These are phyloP conservation scores for Aspergillus carlsbadensis DNA, from an alignment of 495 filamentous ascomycete genomes.

Conservation along the genomic window DNA sequence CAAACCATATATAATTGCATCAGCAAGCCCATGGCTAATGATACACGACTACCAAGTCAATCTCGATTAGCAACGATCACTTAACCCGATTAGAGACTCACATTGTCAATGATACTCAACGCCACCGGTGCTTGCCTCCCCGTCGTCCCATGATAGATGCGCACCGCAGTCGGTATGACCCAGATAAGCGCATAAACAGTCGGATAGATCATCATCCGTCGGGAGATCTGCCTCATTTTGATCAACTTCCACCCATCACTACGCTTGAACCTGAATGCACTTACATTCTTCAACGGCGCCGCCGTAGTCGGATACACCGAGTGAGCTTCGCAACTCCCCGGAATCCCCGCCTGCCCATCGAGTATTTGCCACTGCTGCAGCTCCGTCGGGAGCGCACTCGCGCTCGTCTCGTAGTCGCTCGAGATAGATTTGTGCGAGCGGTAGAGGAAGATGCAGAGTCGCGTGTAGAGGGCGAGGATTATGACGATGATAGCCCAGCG, in stretches of 20 bases:
- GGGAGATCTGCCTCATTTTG: slow-evolving; percentile 8
- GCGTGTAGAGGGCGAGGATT: slow-evolving; percentile 9
- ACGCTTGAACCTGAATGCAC: too few relatives aligned
- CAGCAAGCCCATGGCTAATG: slow-evolving; percentile 6
- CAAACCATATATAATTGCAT: slow-evolving; percentile 11
- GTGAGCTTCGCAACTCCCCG: background rate
- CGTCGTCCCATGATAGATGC: background rate
- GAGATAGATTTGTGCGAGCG: slow-evolving; percentile 6
- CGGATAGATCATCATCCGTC: slow-evolving; percentile 10
- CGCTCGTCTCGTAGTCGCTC: background rate
- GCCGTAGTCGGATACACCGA: background rate
- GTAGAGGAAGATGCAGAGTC: slow-evolving; percentile 11
- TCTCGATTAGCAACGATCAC: background rate
- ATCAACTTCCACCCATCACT: too few relatives aligned
- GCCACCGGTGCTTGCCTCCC: background rate
- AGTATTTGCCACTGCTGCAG: slow-evolving; percentile 10
- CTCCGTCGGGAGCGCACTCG: background rate
- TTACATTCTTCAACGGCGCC: slow-evolving; percentile 1
- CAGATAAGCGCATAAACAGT: slow-evolving; percentile 10
- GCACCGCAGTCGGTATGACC: background rate
- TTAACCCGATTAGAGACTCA: background rate
- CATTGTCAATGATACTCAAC: slow-evolving; percentile 8
- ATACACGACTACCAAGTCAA: slow-evolving; percentile 1
- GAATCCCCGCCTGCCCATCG: background rate
- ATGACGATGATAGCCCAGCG: slow-evolving; percentile 7